Evolutionary conservation across 2,329 filamentous ascomycete species (phyloP).

Genomic region (Gnomoniopsis sp.): DNA sequence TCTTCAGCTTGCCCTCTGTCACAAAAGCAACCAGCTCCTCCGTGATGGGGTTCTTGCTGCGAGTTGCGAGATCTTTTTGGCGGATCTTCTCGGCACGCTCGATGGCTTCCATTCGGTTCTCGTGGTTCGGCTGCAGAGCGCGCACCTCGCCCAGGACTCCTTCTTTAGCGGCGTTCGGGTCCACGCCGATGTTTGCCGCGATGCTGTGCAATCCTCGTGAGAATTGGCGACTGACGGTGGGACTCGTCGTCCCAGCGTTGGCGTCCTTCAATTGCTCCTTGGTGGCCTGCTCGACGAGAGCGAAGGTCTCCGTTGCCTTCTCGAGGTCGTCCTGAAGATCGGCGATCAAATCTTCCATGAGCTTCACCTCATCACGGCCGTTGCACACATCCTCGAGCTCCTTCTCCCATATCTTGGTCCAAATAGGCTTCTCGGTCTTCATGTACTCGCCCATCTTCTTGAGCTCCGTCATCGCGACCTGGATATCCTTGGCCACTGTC

Average conservation of each 20-base stretch:
- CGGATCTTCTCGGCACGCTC: constrained; percentile 92
- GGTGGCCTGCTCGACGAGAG: constrained; percentile 94
- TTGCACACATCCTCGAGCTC: constrained; percentile 94
- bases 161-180: constrained; percentile 83
- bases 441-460: constrained; percentile 94
- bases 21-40: constrained; percentile 85
- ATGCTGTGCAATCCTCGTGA: constrained; percentile 55
- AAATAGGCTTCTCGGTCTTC: constrained; percentile 86
- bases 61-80: constrained; percentile 79
- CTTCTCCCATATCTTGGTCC: constrained; percentile 99
- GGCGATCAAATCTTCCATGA: constrained; percentile 92
- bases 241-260: constrained; percentile 52
- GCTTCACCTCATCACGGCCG: constrained; percentile 87
- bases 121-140: constrained; percentile 90
- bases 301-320: constrained; percentile 90
- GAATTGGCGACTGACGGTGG: constrained; percentile 40
- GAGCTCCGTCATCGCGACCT: constrained; percentile 75
- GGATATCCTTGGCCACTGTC: constrained; percentile 83
- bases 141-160: constrained; percentile 89
- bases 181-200: constrained; percentile 42
- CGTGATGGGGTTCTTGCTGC: constrained; percentile 72
- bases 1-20: constrained; percentile 87
- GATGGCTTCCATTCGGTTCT: constrained; percentile 88
- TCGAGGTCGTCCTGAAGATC: constrained; percentile 94
- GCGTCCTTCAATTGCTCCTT: constrained; percentile 89